Evolutionary conservation across 2,329 filamentous ascomycete species (phyloP).

Genomic region (Venturia pyrina): DNA sequence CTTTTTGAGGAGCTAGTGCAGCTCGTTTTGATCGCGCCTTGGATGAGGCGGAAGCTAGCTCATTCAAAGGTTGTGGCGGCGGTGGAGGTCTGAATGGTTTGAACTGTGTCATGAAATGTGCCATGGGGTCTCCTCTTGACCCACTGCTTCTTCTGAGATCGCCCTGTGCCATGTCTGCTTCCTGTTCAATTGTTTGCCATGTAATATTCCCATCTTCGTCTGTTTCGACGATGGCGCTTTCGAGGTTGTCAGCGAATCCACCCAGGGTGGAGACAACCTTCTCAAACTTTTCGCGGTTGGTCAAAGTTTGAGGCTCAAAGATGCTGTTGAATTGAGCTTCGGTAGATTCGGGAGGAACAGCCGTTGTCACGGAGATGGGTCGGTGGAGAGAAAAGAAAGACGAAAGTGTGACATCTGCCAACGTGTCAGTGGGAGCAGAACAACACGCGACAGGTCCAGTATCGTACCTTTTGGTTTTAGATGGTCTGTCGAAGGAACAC

Average conservation of each 20-base stretch:
- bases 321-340: slow-evolving; percentile 75
- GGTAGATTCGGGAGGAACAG: slow-evolving; percentile 59
- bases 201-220: slow-evolving; percentile 1
- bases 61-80: slow-evolving; percentile 52
- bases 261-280: slow-evolving; percentile 37
- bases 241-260: slow-evolving; percentile 29
- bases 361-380: slow-evolving; percentile 78
- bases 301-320: slow-evolving; percentile 50
- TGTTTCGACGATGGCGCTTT: slow-evolving; percentile 15
- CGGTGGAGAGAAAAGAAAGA: slow-evolving; percentile 94
- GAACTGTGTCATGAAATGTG: slow-evolving; percentile 29
- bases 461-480: slow-evolving; percentile 54
- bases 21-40: neutral
- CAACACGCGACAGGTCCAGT: slow-evolving; percentile 8
- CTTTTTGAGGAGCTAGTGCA: slow-evolving; percentile 15
- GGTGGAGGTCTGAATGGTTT: slow-evolving; percentile 81
- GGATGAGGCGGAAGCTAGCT: slow-evolving; percentile 12
- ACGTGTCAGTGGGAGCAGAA: neutral
- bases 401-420: slow-evolving; percentile 70
- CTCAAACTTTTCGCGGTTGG: slow-evolving; percentile 43
- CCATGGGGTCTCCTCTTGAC: neutral
- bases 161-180: neutral
- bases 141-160: neutral
- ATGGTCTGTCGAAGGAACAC: slow-evolving; percentile 66
- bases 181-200: neutral